Evolutionary conservation across 192 early-diverging fungal species (phyloP).

Genomic region (Mortierella antarctica): DNA sequence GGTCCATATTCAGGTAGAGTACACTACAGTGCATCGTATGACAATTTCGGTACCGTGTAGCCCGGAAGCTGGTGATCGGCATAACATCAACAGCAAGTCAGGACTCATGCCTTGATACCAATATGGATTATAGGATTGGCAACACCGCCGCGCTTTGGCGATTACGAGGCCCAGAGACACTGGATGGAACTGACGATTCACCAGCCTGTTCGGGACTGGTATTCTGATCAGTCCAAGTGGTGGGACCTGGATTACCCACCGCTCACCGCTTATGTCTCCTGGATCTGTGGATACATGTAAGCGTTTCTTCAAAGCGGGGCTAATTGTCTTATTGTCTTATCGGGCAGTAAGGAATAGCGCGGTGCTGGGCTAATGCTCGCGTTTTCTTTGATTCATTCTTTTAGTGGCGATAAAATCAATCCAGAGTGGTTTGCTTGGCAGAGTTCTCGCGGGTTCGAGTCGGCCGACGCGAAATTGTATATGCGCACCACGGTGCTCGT

Average conservation of each 20-base stretch:
- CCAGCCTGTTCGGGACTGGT: constrained; percentile 85
- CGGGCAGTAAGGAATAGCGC: too few relatives aligned
- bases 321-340: too few relatives aligned
- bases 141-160: constrained; percentile 87
- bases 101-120: too few relatives aligned
- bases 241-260: constrained; percentile 99
- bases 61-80: too few relatives aligned
- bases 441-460: constrained; percentile 87
- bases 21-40: neutral
- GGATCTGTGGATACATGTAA: constrained; percentile 85
- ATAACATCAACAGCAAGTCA: too few relatives aligned
- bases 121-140: constrained; percentile 56
- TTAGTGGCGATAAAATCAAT: constrained; percentile 79
- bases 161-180: constrained; percentile 98
- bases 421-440: constrained; percentile 88
- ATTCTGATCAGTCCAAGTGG: constrained; percentile 86
- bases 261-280: constrained; percentile 93
- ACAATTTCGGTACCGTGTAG: neutral
- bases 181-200: constrained; percentile 97
- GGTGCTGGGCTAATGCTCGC: too few relatives aligned
- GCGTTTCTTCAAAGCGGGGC: neutral
- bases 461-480: constrained; percentile 79
- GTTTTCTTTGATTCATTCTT: neutral
- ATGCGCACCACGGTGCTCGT: constrained; percentile 88
- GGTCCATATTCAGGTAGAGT: constrained; percentile 79